phyloP scores from a whole-genome alignment of 257 asterid species.

The Nemophila menziesii region DNA sequence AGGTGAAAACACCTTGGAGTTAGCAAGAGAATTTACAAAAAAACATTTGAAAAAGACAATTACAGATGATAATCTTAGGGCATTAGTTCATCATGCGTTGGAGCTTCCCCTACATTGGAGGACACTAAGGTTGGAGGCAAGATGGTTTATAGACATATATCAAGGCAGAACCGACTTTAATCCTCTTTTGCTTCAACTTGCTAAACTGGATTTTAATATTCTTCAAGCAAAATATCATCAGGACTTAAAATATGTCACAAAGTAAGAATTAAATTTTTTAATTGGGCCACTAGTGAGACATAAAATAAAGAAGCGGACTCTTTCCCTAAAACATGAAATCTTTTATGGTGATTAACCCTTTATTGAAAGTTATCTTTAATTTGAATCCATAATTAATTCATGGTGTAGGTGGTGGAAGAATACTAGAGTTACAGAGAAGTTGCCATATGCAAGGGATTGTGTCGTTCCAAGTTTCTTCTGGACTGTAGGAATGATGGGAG shows the following conservation, averaged over 20 bases:
- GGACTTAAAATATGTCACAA: constrained; percentile 6
- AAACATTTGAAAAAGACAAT: neutral
- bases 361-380: neutral
- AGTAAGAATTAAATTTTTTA: constrained; percentile 1
- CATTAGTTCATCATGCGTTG: constrained; percentile 4
- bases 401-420: constrained; percentile 13
- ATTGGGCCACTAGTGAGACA: neutral
- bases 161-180: neutral
- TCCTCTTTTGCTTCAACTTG: constrained; percentile 4
- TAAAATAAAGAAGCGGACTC: too few relatives aligned
- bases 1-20: constrained; percentile 4
- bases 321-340: too few relatives aligned
- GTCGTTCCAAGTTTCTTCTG: constrained; percentile 9
- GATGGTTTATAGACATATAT: constrained; percentile 6
- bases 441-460: constrained; percentile 10
- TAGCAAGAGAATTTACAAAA: constrained; percentile 10
- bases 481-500: constrained; percentile 4
- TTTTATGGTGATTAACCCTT: neutral
- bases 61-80: neutral
- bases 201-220: constrained; percentile 13
- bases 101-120: constrained; percentile 9
- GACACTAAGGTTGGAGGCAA: neutral
- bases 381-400: neutral
- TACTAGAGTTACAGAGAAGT: constrained; percentile 2
- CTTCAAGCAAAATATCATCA: constrained; percentile 8